Base-by-base conservation (phyloP, 1,284 basidiomycete species). In the Microbotryomycetes sp. region DNA sequence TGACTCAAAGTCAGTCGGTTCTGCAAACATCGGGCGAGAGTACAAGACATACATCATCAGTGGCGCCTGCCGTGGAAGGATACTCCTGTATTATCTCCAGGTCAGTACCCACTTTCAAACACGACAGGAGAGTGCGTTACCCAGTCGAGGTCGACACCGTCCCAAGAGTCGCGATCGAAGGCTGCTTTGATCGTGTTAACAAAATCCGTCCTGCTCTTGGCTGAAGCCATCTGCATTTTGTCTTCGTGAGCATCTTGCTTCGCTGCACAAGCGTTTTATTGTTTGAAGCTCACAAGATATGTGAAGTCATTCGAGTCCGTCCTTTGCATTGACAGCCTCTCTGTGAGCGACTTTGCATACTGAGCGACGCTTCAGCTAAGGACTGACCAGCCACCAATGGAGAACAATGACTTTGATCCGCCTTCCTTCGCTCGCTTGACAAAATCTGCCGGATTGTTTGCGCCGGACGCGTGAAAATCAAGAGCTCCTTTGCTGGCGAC, bases 101-200 rank as follows among this genome's bases (percentile, higher is more conserved):
- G 14, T 26, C 12, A n/a, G 23, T 23, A 29, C 29, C 32, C 31
- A 19, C 14, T n/a, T 6, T 5, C 16, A 15, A 42, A 55, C 6
- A 46, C 22, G n/a, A 16, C 16, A 28, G 22, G 32, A 19, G 36
- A 5, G 25, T 26, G 54, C 25, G 55, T 56, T 16, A 47, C 36
- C 64, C 64, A 62, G 25, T 65, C 64, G 22, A 64, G 48, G 29
- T 63, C 61, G 28, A 59, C 5, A 1, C 62, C 62, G n/a, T 63
- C 58, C 12, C 56, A 64, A 3, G 54, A 55, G n/a, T 60, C 46
- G 2, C 47, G 30, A 26, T 47, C 28, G 3, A 64, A 9, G 2
- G 52, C 50, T 2, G 48, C 23, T 6, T 45, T 29, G 31, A 64
- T 54, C 0, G 55, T 49, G 0, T 49, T 49, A 15, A 58, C 52